phyloP scores from a whole-genome alignment of 805 yeast species.

The Diddensiella transvaalensis region DNA sequence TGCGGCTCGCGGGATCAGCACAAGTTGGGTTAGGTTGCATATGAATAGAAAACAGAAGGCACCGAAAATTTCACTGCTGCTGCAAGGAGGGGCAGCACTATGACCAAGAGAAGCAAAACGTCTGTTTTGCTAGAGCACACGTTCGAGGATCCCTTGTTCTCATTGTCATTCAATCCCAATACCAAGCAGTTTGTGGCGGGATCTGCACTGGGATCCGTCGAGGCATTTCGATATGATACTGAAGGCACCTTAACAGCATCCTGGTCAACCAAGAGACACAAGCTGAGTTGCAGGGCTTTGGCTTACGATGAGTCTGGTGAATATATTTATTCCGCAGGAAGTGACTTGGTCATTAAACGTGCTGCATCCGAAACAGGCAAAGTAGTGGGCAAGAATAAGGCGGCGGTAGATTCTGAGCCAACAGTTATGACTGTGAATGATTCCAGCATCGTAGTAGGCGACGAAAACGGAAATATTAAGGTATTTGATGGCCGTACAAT shows the following conservation, averaged over 20 bases:
- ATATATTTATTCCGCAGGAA: constrained; percentile 65
- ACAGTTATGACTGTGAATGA: constrained; percentile 32
- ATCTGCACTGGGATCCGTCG: constrained; percentile 76
- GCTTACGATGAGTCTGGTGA: constrained; percentile 61
- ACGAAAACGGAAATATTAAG: constrained; percentile 66
- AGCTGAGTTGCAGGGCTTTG: constrained; percentile 77
- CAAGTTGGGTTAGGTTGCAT: too few species aligned
- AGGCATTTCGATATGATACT: constrained; percentile 55
- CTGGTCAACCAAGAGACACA: constrained; percentile 91
- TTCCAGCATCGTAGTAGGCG: constrained; percentile 41
- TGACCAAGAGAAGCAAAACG: constrained; percentile 19
- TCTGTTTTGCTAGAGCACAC: constrained; percentile 21
- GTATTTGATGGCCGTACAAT: constrained; percentile 57
- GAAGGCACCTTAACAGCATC: constrained; percentile 34
- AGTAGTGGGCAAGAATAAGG: constrained; percentile 54
- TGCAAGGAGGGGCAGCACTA: too few species aligned
- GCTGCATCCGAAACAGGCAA: constrained; percentile 71
- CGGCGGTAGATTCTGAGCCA: constrained; percentile 27
- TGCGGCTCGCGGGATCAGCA: too few species aligned
- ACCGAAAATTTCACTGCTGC: too few species aligned
- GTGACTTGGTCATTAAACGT: constrained; percentile 73
- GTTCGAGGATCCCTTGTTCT: constrained; percentile 50
- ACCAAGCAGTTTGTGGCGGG: constrained; percentile 64
- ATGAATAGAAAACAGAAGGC: too few species aligned
- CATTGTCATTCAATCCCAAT: constrained; percentile 75